Base-by-base conservation (phyloP, 257 asterid species). In the Ballota nigra region DNA sequence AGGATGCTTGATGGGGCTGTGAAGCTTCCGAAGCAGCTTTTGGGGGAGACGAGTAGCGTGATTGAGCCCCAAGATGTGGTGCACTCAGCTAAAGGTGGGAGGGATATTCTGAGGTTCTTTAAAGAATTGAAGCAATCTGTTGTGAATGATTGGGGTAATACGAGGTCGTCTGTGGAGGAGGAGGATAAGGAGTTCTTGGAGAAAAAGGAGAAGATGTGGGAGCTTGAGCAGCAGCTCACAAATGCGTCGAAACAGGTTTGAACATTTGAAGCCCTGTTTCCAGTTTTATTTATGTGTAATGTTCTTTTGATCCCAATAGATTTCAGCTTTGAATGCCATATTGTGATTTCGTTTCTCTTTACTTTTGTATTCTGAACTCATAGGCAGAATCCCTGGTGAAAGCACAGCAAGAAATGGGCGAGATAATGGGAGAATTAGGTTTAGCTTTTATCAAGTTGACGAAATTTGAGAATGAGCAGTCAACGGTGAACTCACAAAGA, bases 71-170 rank as follows among this genome's bases (percentile, higher is more conserved):
- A 88, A 75, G 98, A 90, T 79, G 98, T 86, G 72, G 91, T 85
- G 88, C 97, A 89, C 79, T 84, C 96, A 15, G 96, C 97, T 10
- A 95, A 86, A 77, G 89, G 92, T 20, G 98, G 98, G 75, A 90
- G 94, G 79, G 97, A 95, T 83, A 82, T 95, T 86, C 79, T 95
- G 72, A 90, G 98, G 84, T 71, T 88, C 84, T 90, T 95, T 38
- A 95, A 87, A 88, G 97, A 95, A 84, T 80, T 90, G 86, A 95
- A 92, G 82, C 99, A 95, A 65, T 86, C 99, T 11, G 96, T 95
- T 66, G 86, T 85, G 8, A 87, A 90, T 71, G 99, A 95, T 78
- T 95, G 96, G 99, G 95, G 92, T 8, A 86, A 81, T 20, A 72
- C 88, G 0, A 92, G 79, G 82, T 83, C 89, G 0, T 66, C 86